Conservation (phyloP, 129 eudicot species). For the Ambrosia trifida region DNA sequence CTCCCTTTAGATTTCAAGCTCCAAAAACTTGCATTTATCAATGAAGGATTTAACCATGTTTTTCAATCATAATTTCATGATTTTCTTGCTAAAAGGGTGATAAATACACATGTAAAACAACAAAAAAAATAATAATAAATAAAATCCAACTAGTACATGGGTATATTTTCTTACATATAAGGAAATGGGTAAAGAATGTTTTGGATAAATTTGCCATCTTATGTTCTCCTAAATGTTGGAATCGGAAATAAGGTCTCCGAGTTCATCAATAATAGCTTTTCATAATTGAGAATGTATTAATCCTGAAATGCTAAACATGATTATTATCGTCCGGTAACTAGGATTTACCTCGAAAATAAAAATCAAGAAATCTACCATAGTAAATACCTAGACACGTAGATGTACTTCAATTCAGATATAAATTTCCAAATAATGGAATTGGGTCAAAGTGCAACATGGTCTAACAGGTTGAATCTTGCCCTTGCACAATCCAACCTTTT, state of each 20-base stretch:
- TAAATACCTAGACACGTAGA: background rate
- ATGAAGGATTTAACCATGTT: too few species aligned
- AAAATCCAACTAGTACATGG: too few species aligned
- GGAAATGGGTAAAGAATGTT: background rate
- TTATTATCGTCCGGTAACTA: background rate
- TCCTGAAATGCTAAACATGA: conserved; percentile 49
- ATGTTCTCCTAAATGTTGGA: conserved; percentile 29
- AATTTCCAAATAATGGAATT: background rate
- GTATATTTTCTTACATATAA: too few species aligned
- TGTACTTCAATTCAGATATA: background rate
- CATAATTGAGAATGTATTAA: conserved; percentile 68
- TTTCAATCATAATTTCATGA: too few species aligned
- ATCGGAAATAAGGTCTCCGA: conserved; percentile 57
- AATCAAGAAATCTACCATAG: background rate
- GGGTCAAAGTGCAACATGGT: background rate
- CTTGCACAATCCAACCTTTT: too few species aligned
- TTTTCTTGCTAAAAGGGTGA: too few species aligned
- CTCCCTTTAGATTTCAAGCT: too few species aligned
- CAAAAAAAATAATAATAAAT: too few species aligned
- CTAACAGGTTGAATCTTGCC: background rate
- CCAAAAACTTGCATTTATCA: too few species aligned
- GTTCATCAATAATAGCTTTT: conserved; percentile 69
- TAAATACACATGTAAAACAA: too few species aligned
- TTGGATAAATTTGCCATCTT: conserved; percentile 33
- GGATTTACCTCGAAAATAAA: background rate